phyloP scores from a whole-genome alignment of 495 filamentous ascomycete genomes.

The Talaromyces wortmannii region DNA sequence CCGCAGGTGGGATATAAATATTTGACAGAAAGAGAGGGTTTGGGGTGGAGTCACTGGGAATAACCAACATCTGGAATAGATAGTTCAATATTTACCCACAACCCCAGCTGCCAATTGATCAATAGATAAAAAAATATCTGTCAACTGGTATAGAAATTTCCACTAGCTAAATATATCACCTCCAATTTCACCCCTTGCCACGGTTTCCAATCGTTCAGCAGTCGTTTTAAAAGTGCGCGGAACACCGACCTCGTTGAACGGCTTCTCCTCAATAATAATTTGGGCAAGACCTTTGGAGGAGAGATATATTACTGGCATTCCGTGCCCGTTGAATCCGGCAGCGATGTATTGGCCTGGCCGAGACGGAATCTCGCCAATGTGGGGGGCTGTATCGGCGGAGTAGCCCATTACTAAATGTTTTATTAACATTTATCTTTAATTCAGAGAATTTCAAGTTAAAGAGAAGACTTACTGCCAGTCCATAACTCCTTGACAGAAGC shows the following conservation, averaged over 20 bases:
- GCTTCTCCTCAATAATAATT: conserved; percentile 9
- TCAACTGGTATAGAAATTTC: no score
- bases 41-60: background rate
- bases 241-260: conserved; percentile 10
- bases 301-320: conserved; percentile 16
- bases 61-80: background rate
- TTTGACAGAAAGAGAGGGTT: background rate
- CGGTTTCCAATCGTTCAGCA: background rate
- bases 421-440: no score
- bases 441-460: no score
- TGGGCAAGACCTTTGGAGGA: conserved; percentile 11
- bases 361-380: conserved; percentile 11
- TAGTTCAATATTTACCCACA: background rate
- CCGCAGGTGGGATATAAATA: background rate
- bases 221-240: conserved; percentile 4
- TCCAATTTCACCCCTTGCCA: background rate
- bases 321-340: conserved; percentile 17
- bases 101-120: no score
- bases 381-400: conserved; percentile 4
- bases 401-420: conserved; percentile 6
- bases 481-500: conserved; percentile 37
- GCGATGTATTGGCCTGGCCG: conserved; percentile 11
- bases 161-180: background rate
- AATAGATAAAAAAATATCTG: background rate
- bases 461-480: conserved; percentile 24